phyloP scores from a whole-genome alignment of 1,284 basidiomycete species.

The Puccinia novopanici region DNA sequence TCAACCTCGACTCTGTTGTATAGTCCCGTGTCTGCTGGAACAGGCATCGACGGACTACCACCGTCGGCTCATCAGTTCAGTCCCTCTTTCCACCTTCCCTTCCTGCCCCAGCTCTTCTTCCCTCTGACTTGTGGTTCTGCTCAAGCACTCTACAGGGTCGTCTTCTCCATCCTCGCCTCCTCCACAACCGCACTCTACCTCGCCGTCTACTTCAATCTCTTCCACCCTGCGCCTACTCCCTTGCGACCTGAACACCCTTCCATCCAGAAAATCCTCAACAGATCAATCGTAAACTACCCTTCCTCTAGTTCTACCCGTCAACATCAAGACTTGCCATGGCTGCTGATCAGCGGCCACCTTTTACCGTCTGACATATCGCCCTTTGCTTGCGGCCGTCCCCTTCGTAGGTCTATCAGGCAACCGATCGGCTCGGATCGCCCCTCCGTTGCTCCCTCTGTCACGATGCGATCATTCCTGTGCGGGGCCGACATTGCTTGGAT shows the following conservation, averaged over 20 bases:
- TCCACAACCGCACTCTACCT: background rate
- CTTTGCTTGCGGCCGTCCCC: background rate
- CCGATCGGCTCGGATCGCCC: constrained; percentile 18
- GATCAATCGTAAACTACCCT: constrained; percentile 12
- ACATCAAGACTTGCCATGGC: no score
- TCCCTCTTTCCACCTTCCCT: background rate
- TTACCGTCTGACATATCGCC: background rate
- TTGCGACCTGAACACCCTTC: background rate
- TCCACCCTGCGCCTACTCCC: background rate
- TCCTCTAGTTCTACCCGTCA: background rate
- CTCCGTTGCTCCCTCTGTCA: constrained; percentile 19
- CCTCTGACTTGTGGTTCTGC: no score
- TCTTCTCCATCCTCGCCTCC: constrained; percentile 1
- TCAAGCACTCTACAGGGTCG: background rate
- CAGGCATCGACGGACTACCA: background rate
- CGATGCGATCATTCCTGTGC: constrained; percentile 10
- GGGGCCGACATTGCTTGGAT: constrained; percentile 29
- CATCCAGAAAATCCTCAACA: background rate
- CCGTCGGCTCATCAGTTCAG: background rate
- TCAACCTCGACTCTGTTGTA: no score
- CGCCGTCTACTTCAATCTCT: constrained; percentile 8
- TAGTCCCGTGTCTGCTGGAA: background rate
- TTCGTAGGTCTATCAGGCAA: constrained; percentile 18
- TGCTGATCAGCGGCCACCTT: no score
- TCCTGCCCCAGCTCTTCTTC: background rate